These are phyloP conservation scores for Ophiostoma montium DNA, from an alignment of 2,329 filamentous ascomycete species.

Conservation along the genomic window DNA sequence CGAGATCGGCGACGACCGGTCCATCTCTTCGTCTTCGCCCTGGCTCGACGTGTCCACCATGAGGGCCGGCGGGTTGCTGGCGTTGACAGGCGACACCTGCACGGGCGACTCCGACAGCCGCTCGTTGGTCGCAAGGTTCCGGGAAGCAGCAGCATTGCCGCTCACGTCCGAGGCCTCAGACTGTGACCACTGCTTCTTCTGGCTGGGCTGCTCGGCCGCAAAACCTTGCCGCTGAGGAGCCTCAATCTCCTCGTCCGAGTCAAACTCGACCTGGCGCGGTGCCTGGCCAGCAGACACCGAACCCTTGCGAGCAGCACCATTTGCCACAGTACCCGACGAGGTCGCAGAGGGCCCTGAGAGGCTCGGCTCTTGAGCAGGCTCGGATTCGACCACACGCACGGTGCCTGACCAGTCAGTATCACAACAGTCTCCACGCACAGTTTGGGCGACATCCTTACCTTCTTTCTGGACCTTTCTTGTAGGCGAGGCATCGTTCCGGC, in stretches of 20 bases:
- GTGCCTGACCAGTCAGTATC: conserved; percentile 20
- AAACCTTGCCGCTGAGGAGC: conserved; percentile 8
- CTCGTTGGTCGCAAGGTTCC: conserved; percentile 20
- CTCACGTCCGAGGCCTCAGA: conserved; percentile 6
- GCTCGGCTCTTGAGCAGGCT: conserved; percentile 26
- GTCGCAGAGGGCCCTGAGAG: background rate
- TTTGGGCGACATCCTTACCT: too few relatives aligned
- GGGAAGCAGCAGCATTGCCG: background rate
- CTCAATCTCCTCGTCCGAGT: conserved; percentile 34
- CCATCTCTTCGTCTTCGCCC: conserved; percentile 32
- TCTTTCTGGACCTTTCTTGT: conserved; percentile 23
- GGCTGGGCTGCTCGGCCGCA: conserved; percentile 20
- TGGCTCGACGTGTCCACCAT: conserved; percentile 59
- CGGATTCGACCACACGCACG: conserved; percentile 44
- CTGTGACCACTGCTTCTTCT: conserved; percentile 16
- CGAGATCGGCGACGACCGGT: conserved; percentile 45
- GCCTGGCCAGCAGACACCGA: conserved; percentile 28
- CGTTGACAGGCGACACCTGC: conserved; percentile 41
- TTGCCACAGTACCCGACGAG: background rate
- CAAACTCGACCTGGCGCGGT: conserved; percentile 49
- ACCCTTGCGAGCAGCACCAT: conserved; percentile 8
- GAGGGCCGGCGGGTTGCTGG: conserved; percentile 48
- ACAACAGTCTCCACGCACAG: too few relatives aligned
- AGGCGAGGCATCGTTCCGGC: conserved; percentile 21
- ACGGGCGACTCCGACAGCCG: conserved; percentile 55